These are phyloP conservation scores for Silene latifolia DNA, from an alignment of 148 eudicot genomes.

Conservation along the genomic window DNA sequence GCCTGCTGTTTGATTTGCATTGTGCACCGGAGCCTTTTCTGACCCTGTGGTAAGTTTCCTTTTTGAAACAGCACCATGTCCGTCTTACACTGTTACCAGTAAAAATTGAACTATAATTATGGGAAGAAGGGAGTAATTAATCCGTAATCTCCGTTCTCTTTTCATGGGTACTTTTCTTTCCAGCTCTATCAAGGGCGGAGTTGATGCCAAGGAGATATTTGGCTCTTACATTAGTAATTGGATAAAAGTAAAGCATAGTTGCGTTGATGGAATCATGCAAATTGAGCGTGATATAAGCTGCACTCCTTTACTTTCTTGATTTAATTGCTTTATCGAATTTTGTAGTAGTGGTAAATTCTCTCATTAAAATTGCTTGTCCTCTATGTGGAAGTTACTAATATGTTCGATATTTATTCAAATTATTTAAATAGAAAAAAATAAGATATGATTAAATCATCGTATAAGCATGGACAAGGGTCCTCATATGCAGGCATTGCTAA, in stretches of 20 bases:
- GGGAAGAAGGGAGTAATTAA: neutral
- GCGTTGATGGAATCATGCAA: slow-evolving; percentile 33
- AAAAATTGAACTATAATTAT: no score
- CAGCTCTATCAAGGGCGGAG: slow-evolving; percentile 39
- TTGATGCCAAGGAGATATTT: slow-evolving; percentile 33
- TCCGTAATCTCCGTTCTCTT: neutral
- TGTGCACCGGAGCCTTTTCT: no score
- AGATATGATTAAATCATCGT: no score
- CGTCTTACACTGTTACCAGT: no score
- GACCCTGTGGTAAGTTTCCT: no score
- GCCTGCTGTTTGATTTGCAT: no score
- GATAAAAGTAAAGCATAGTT: slow-evolving; percentile 38
- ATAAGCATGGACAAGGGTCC: no score
- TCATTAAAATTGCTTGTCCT: no score
- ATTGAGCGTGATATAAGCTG: slow-evolving; percentile 23
- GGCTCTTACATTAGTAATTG: slow-evolving; percentile 34
- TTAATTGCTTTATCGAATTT: neutral
- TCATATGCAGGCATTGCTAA: neutral
- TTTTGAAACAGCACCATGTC: no score
- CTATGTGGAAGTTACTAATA: neutral
- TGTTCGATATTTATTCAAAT: neutral
- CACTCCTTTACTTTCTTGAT: neutral
- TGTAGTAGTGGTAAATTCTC: no score
- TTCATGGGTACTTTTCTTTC: slow-evolving; percentile 4
- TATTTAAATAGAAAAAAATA: no score